Conservation (phyloP, 805 yeast genomes). For the Kodamaea sagamina region DNA sequence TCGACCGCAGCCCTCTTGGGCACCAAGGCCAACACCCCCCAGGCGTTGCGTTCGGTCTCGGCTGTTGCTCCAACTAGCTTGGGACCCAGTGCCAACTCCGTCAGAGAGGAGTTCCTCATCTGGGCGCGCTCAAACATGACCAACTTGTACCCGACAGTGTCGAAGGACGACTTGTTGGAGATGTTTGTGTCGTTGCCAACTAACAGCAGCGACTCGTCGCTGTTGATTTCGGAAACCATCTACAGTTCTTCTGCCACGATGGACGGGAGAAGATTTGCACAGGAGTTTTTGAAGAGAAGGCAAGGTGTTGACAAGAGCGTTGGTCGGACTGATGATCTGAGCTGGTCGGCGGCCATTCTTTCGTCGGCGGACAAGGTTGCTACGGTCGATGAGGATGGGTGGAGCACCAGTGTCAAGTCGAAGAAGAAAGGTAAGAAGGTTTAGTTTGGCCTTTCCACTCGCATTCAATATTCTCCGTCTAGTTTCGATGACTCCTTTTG, state of each 20-base stretch:
- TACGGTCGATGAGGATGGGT: constrained; percentile 47
- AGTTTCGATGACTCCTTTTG: too few relatives aligned
- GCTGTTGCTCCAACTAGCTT: constrained; percentile 25
- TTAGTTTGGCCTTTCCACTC: too few relatives aligned
- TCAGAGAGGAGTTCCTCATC: constrained; percentile 58
- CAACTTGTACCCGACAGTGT: constrained; percentile 71
- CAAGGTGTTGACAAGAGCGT: constrained; percentile 63
- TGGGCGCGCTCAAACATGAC: constrained; percentile 74
- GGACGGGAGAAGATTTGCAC: constrained; percentile 94
- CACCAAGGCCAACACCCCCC: constrained; percentile 31
- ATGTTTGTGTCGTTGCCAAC: constrained; percentile 79
- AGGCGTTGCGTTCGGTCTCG: constrained; percentile 38
- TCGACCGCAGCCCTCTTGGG: constrained; percentile 23
- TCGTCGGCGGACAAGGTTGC: constrained; percentile 41
- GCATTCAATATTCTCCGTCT: too few relatives aligned
- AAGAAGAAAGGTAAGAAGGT: constrained; percentile 42
- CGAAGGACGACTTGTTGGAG: constrained; percentile 74
- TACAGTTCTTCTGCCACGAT: constrained; percentile 84
- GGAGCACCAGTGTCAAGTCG: constrained; percentile 43
- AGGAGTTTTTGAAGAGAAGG: constrained; percentile 81
- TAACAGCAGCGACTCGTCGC: constrained; percentile 66
- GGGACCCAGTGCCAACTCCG: constrained; percentile 23
- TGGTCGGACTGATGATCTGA: constrained; percentile 43
- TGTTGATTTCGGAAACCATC: constrained; percentile 88
- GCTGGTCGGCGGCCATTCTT: constrained; percentile 74